Conservation (phyloP, 148 eudicot species). For the Agrostemma githago region DNA sequence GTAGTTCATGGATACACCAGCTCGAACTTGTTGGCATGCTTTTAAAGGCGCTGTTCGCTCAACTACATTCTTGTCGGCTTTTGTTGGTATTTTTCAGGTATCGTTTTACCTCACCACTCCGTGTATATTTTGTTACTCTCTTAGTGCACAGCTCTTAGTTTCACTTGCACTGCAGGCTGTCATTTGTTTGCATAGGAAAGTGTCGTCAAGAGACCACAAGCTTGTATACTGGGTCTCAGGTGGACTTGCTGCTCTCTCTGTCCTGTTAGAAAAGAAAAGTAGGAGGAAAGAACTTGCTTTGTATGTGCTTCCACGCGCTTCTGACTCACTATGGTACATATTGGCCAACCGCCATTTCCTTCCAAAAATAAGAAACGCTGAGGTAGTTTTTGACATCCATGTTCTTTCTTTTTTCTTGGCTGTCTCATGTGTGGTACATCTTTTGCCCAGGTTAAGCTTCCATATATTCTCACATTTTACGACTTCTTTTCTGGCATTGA, state of each 20-base stretch:
- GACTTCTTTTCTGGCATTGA: neutral
- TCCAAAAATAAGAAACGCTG: conserved; percentile 79
- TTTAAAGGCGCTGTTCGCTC: conserved; percentile 86
- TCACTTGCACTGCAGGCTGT: conserved; percentile 45
- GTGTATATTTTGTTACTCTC: conserved; percentile 11
- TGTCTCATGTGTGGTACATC: no score
- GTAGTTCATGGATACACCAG: conserved; percentile 85
- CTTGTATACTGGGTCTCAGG: conserved; percentile 96
- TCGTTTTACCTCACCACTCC: conserved; percentile 11
- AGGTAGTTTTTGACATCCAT: conserved; percentile 47
- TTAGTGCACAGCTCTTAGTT: conserved; percentile 18
- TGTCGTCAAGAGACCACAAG: conserved; percentile 86
- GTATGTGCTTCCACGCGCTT: conserved; percentile 96
- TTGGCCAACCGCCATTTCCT: conserved; percentile 79
- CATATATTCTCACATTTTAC: neutral
- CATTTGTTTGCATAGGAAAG: conserved; percentile 92
- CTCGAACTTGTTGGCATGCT: conserved; percentile 82
- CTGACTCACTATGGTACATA: conserved; percentile 90
- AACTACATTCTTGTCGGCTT: conserved; percentile 82
- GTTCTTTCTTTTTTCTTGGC: neutral
- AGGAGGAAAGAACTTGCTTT: conserved; percentile 89
- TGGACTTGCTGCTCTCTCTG: conserved; percentile 81
- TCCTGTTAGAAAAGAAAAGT: conserved; percentile 81
- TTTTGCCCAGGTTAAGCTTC: neutral
- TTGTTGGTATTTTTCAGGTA: conserved; percentile 98